Evolutionary conservation across 345 rosid genomes (phyloP).

Genomic region (Jatropha curcas): DNA sequence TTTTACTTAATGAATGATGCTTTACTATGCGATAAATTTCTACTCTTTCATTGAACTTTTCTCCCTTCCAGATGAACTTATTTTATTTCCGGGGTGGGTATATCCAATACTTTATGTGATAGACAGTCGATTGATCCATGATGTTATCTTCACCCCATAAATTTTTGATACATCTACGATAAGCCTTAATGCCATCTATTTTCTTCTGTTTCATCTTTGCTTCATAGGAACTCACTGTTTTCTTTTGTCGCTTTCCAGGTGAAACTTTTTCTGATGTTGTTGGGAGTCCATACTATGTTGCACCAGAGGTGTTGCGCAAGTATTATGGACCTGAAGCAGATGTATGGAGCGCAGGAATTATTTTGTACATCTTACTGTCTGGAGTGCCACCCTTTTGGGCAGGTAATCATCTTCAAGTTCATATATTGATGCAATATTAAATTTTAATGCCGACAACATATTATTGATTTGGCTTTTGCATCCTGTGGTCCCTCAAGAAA

Average conservation of each 20-base stretch:
- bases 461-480: conserved; percentile 9
- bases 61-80: not conserved
- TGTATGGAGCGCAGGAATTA: conserved; percentile 86
- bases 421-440: conserved; percentile 17
- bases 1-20: not conserved
- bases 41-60: not conserved
- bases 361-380: conserved; percentile 65
- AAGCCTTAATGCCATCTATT: not conserved
- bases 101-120: not conserved
- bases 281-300: conserved; percentile 83
- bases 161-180: conserved; percentile 6
- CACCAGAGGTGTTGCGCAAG: conserved; percentile 76
- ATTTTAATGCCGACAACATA: not conserved
- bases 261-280: conserved; percentile 64
- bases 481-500: conserved; percentile 44
- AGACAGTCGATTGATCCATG: not conserved
- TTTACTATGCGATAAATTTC: not conserved
- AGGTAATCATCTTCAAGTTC: conserved; percentile 40
- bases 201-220: not conserved
- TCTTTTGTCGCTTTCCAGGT: conserved; percentile 33
- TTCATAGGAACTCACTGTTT: conserved; percentile 11
- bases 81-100: not conserved
- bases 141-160: not conserved
- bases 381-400: conserved; percentile 90
- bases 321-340: conserved; percentile 70